These are phyloP conservation scores for Salix exigua DNA, from an alignment of 345 rosid species.

Conservation along the genomic window DNA sequence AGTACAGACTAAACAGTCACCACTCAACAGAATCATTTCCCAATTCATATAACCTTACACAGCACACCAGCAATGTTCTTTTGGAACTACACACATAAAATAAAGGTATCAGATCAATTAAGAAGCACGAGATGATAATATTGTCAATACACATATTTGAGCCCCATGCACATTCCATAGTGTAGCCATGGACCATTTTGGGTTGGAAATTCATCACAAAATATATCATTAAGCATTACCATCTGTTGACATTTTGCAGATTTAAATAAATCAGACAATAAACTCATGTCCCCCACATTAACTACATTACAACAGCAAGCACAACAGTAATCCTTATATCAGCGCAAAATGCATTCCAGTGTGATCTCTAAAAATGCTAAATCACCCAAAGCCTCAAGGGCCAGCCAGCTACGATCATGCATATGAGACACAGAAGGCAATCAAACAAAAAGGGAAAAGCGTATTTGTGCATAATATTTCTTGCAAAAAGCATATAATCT, in stretches of 20 bases:
- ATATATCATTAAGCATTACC: not conserved
- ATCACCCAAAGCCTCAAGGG: not conserved
- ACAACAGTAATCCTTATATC: not conserved
- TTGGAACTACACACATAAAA: not conserved
- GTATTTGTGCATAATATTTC: not conserved
- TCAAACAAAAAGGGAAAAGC: not conserved
- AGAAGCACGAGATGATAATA: not conserved
- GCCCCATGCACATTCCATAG: not conserved
- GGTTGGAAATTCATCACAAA: not conserved
- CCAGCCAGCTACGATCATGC: not conserved
- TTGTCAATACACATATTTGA: not conserved
- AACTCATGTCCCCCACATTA: not conserved
- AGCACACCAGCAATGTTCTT: not conserved
- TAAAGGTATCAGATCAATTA: not conserved
- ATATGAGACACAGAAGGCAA: not conserved
- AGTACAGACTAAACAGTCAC: not conserved
- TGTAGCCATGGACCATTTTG: not conserved
- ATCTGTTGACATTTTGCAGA: not conserved
- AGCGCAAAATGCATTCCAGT: not conserved
- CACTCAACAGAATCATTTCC: not conserved
- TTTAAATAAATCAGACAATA: not conserved
- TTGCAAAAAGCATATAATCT: not conserved
- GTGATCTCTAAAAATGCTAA: not conserved
- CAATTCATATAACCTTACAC: not conserved
- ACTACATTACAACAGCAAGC: not conserved